These are phyloP conservation scores for Beverwykella pulmonaria DNA, from an alignment of 495 filamentous ascomycete species.

Conservation along the genomic window DNA sequence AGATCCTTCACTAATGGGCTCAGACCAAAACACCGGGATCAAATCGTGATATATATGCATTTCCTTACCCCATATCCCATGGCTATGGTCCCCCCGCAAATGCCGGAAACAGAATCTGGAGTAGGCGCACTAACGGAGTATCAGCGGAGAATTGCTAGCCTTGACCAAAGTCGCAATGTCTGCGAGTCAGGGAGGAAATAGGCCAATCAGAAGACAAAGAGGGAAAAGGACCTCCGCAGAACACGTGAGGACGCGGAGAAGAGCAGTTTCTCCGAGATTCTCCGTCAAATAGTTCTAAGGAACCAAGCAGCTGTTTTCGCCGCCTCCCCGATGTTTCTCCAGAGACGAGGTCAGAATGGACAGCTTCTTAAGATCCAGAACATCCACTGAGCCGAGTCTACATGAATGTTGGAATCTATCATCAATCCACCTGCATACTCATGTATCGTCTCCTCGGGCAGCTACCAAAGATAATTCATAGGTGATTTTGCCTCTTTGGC, in stretches of 20 bases:
- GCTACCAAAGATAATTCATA: background rate
- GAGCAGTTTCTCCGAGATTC: constrained; percentile 9
- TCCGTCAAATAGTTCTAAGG: background rate
- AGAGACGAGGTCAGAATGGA: background rate
- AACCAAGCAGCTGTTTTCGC: background rate
- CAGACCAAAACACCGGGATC: background rate
- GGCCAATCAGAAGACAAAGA: background rate
- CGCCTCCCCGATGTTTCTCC: background rate
- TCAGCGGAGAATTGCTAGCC: background rate
- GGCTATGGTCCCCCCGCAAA: background rate
- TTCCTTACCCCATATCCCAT: constrained; percentile 7
- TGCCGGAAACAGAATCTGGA: background rate
- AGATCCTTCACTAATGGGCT: too few relatives aligned
- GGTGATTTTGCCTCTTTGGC: background rate
- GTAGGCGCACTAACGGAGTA: constrained; percentile 8
- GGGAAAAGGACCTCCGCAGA: background rate
- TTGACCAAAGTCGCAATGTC: background rate
- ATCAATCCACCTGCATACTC: background rate
- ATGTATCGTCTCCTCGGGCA: too few relatives aligned
- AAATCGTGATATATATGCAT: background rate
- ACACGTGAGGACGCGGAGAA: constrained; percentile 2
- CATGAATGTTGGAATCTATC: background rate
- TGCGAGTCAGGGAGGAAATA: background rate
- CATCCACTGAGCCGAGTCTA: background rate
- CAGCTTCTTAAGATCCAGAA: background rate